Evolutionary conservation across 805 yeast species (phyloP).

Genomic region (Yarrowia keelungensis): DNA sequence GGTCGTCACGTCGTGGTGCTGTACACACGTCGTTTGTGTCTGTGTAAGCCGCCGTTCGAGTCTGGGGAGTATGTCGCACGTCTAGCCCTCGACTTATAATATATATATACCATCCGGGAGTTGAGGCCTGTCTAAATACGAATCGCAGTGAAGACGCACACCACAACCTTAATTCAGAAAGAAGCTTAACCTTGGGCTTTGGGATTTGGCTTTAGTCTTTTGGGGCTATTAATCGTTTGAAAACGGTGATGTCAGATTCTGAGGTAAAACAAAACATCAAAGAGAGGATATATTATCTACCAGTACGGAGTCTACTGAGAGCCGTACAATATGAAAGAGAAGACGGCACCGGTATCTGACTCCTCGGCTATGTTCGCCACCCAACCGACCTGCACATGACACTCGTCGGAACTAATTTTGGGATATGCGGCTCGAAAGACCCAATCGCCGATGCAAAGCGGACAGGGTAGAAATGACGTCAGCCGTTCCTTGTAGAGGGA

Average conservation of each 20-base stretch:
- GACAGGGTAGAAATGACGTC: constrained; percentile 18
- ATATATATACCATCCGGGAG: constrained; percentile 22
- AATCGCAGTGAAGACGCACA: constrained; percentile 33
- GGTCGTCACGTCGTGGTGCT: no score
- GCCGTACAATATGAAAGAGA: no score
- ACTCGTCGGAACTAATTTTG: constrained; percentile 20
- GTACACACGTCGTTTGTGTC: no score
- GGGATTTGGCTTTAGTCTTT: not conserved
- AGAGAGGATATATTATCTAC: no score
- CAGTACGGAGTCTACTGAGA: no score
- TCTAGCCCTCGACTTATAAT: not conserved
- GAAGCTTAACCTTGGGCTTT: constrained; percentile 7
- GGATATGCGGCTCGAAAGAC: constrained; percentile 13
- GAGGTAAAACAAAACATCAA: no score
- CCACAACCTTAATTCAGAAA: constrained; percentile 5
- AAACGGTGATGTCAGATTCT: constrained; percentile 31
- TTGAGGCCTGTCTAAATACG: constrained; percentile 28
- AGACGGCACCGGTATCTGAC: no score
- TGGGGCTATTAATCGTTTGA: constrained; percentile 31
- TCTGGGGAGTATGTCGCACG: not conserved
- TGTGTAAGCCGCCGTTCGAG: no score
- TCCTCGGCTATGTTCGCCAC: no score
- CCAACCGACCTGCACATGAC: no score
- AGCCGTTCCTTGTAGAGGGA: constrained; percentile 3
- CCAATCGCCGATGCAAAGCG: constrained; percentile 28